Conservation (phyloP, 495 filamentous ascomycete genomes). For the Penicillium subrubescens region DNA sequence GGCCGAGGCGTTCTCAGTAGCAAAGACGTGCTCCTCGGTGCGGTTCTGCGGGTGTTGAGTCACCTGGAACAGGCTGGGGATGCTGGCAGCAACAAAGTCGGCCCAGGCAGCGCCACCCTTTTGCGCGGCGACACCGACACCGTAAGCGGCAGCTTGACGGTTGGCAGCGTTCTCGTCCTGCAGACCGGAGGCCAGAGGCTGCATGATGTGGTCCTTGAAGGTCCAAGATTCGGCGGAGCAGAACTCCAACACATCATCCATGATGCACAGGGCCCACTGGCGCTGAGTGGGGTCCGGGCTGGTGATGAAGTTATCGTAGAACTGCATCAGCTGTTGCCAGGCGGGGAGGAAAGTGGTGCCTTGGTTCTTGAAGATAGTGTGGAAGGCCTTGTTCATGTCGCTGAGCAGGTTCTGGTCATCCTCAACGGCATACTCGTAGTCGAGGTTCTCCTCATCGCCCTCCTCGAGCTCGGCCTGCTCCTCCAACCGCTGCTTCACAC, state of each 20-base stretch:
- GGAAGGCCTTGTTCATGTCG: constrained; percentile 99
- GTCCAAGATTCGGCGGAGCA: constrained; percentile 81
- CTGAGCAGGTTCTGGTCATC: constrained; percentile 96
- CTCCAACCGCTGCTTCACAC: constrained; percentile 77
- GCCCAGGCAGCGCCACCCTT: constrained; percentile 85
- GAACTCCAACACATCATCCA: constrained; percentile 98
- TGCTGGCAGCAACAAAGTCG: constrained; percentile 74
- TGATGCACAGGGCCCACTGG: constrained; percentile 98
- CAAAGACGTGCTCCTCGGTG: constrained; percentile 92
- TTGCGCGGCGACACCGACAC: constrained; percentile 93
- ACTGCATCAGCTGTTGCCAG: constrained; percentile 81
- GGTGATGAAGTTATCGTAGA: constrained; percentile 83
- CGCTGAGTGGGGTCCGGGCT: constrained; percentile 87
- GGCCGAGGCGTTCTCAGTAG: constrained; percentile 96
- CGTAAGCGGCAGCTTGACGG: constrained; percentile 94
- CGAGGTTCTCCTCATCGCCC: constrained; percentile 76
- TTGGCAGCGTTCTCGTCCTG: constrained; percentile 85
- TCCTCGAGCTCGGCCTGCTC: constrained; percentile 79
- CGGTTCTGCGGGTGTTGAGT: constrained; percentile 78
- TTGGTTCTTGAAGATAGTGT: constrained; percentile 97
- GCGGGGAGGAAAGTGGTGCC: constrained; percentile 77
- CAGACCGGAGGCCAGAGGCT: constrained; percentile 81
- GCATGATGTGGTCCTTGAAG: constrained; percentile 81
- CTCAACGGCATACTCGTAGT: constrained; percentile 78
- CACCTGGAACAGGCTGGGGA: constrained; percentile 81